These are phyloP conservation scores for Apodospora peruviana DNA, from an alignment of 495 filamentous ascomycete genomes.

Conservation along the genomic window DNA sequence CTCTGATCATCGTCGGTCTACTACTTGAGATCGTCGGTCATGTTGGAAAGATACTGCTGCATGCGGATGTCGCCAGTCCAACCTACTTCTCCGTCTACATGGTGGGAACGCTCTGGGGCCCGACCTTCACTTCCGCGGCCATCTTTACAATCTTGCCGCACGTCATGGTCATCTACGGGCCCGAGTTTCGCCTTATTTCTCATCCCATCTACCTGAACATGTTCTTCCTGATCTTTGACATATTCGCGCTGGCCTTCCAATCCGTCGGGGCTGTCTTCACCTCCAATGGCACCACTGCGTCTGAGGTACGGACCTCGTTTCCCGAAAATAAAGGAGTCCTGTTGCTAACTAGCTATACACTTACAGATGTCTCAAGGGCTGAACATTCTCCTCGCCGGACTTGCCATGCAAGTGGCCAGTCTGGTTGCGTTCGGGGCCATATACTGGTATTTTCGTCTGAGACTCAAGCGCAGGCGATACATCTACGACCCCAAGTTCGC, in stretches of 20 bases:
- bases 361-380: constrained; percentile 26
- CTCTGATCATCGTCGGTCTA: constrained; percentile 26
- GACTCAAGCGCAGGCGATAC: constrained; percentile 25
- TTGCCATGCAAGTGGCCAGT: constrained; percentile 31
- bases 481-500: constrained; percentile 25
- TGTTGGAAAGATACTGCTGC: constrained; percentile 31
- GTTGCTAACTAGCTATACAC: constrained; percentile 11
- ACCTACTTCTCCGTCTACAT: constrained; percentile 30
- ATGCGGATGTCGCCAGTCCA: constrained; percentile 17
- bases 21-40: constrained; percentile 36
- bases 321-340: not conserved
- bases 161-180: constrained; percentile 34
- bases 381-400: constrained; percentile 27
- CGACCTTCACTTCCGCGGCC: constrained; percentile 31
- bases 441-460: constrained; percentile 26
- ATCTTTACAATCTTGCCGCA: constrained; percentile 32
- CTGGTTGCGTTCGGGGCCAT: constrained; percentile 25
- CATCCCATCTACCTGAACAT: constrained; percentile 27
- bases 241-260: constrained; percentile 30
- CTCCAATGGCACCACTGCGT: not conserved
- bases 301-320: constrained; percentile 15
- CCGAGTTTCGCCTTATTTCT: constrained; percentile 22
- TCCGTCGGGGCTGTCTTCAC: constrained; percentile 27
- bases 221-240: constrained; percentile 24
- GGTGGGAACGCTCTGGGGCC: constrained; percentile 33